These are phyloP conservation scores for Cryphonectria parasitica DNA, from an alignment of 2,329 filamentous ascomycete species.

Conservation along the genomic window DNA sequence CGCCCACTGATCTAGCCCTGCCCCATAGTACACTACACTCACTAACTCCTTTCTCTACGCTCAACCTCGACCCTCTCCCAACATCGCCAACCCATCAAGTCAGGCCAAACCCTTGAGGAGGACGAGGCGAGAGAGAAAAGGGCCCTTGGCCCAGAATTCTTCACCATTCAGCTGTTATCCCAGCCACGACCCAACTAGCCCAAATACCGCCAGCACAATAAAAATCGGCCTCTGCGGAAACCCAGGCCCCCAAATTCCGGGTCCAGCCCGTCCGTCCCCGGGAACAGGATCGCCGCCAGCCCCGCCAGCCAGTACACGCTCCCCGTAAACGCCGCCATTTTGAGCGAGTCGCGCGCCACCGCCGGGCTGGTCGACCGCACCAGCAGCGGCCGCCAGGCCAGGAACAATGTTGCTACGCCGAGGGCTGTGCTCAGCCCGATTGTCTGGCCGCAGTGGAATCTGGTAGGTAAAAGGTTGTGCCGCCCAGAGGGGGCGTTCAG, in stretches of 20 bases:
- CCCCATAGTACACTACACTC: too few relatives aligned
- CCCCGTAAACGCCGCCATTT: constrained; percentile 41
- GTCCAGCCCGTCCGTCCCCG: constrained; percentile 45
- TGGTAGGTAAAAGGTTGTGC: constrained; percentile 15
- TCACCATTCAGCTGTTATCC: constrained; percentile 11
- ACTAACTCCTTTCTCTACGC: too few relatives aligned
- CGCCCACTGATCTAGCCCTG: too few relatives aligned
- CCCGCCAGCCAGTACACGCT: constrained; percentile 49
- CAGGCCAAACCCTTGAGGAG: neutral
- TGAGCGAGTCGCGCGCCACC: constrained; percentile 39
- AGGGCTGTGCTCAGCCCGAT: constrained; percentile 46
- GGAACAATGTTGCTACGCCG: constrained; percentile 45
- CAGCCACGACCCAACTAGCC: constrained; percentile 32
- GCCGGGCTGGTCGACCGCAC: constrained; percentile 29
- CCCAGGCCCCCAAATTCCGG: constrained; percentile 49
- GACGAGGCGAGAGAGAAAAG: neutral
- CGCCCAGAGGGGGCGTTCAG: neutral
- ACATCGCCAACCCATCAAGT: neutral
- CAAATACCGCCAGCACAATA: constrained; percentile 32
- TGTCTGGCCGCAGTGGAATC: constrained; percentile 49
- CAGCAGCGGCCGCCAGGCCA: constrained; percentile 41
- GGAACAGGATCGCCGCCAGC: constrained; percentile 42
- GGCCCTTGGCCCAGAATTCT: neutral
- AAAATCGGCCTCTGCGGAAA: constrained; percentile 46
- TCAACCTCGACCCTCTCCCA: too few relatives aligned